Conservation (phyloP, 2,329 filamentous ascomycete genomes). For the Fusarium oligoseptatum region DNA sequence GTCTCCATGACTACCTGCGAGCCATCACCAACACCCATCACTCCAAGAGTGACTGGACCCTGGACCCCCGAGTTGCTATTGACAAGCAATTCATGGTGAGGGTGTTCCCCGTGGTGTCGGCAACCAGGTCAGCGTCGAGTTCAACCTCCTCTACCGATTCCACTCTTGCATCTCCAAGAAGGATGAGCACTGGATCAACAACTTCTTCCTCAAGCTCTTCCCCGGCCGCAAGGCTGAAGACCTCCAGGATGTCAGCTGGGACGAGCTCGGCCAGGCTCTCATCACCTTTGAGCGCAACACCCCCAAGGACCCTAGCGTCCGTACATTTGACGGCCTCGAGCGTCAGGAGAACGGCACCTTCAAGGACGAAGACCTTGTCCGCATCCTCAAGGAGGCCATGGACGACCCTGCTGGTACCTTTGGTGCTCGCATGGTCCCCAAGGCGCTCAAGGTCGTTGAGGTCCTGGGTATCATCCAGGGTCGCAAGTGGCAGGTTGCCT, state of each 20-base stretch:
- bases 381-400: slow-evolving; percentile 68
- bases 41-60: slow-evolving; percentile 70
- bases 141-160: slow-evolving; percentile 77
- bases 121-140: slow-evolving; percentile 77
- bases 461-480: slow-evolving; percentile 73
- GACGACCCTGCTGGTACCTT: slow-evolving; percentile 72
- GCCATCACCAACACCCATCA: slow-evolving; percentile 72
- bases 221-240: slow-evolving; percentile 52
- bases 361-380: slow-evolving; percentile 68
- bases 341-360: slow-evolving; percentile 65
- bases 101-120: slow-evolving; percentile 69
- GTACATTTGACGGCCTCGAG: slow-evolving; percentile 63
- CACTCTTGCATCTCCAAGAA: slow-evolving; percentile 71
- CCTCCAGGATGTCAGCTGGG: slow-evolving; percentile 50
- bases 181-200: slow-evolving; percentile 73
- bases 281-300: slow-evolving; percentile 33
- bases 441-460: slow-evolving; percentile 71
- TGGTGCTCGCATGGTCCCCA: slow-evolving; percentile 70
- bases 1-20: slow-evolving; percentile 70
- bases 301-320: slow-evolving; percentile 57
- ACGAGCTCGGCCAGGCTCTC: slow-evolving; percentile 39
- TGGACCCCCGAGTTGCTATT: slow-evolving; percentile 74
- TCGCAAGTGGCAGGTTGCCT: slow-evolving; percentile 71
- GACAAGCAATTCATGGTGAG: slow-evolving; percentile 55
- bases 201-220: slow-evolving; percentile 57